phyloP scores from a whole-genome alignment of 495 filamentous ascomycete genomes.

The Trichoderma erinaceum region DNA sequence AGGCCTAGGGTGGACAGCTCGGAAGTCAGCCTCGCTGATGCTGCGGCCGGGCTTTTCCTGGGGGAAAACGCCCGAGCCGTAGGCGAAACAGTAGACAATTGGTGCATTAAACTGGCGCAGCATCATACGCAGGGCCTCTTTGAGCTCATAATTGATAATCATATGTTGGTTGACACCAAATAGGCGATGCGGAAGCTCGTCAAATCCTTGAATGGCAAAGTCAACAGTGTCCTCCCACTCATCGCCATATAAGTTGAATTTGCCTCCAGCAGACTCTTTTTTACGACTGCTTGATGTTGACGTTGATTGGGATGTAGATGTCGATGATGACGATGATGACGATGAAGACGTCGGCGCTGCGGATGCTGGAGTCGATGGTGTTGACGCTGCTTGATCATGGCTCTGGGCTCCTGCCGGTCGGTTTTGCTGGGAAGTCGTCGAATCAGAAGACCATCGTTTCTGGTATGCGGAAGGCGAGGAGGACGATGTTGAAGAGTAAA shows the following conservation, averaged over 20 bases:
- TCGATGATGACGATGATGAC: slow-evolving; percentile 4
- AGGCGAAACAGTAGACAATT: slow-evolving; percentile 93
- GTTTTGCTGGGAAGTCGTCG: not conserved
- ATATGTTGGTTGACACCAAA: slow-evolving; percentile 97
- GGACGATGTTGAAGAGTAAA: not conserved
- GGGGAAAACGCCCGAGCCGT: slow-evolving; percentile 92
- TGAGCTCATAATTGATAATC: slow-evolving; percentile 87
- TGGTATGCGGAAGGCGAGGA: not conserved
- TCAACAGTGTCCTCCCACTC: slow-evolving; percentile 79
- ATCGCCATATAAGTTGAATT: slow-evolving; percentile 28
- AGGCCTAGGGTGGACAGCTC: slow-evolving; percentile 65
- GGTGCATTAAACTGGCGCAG: slow-evolving; percentile 91
- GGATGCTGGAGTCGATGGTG: not conserved
- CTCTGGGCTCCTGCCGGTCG: not conserved
- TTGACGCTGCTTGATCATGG: not conserved
- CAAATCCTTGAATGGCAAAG: slow-evolving; percentile 68
- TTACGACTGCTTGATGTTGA: not conserved
- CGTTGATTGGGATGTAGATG: not conserved
- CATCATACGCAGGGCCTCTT: slow-evolving; percentile 78
- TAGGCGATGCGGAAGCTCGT: slow-evolving; percentile 77
- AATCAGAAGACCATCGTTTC: not conserved
- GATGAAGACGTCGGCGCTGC: not conserved
- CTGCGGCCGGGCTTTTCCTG: slow-evolving; percentile 48
- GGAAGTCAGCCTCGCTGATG: slow-evolving; percentile 47
- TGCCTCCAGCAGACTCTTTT: slow-evolving; percentile 18